phyloP scores from a whole-genome alignment of 768 basidiomycete species.

The Peribolospora kevripleyi region DNA sequence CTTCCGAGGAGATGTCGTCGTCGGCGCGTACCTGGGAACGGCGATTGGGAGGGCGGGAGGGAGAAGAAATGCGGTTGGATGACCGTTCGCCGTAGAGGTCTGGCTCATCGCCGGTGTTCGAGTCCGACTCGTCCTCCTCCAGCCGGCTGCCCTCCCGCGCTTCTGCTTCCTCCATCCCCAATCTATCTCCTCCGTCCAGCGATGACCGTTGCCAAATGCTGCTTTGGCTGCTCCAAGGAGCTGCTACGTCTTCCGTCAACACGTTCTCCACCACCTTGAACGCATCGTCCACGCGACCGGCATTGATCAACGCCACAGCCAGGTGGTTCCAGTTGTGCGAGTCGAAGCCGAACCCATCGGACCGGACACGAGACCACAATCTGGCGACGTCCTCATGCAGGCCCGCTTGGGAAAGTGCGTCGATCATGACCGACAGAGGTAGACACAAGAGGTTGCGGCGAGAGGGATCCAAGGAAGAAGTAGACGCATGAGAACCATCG shows the following conservation, averaged over 20 bases:
- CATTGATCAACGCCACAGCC: conserved; percentile 45
- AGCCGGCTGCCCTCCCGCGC: no score
- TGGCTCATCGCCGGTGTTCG: no score
- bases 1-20: no score
- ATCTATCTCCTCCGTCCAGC: no score
- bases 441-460: conserved; percentile 39
- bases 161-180: no score
- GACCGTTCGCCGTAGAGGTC: no score
- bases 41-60: no score
- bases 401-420: conserved; percentile 41
- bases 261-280: conserved; percentile 61
- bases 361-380: conserved; percentile 41
- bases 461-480: conserved; percentile 11
- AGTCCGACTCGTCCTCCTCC: no score
- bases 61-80: no score
- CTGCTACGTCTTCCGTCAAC: no score
- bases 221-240: conserved; percentile 1
- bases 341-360: conserved; percentile 50
- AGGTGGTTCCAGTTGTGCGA: conserved; percentile 82
- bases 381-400: conserved; percentile 35
- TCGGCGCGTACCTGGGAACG: no score
- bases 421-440: conserved; percentile 60
- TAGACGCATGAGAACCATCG: neutral
- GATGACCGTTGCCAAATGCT: conserved; percentile 7
- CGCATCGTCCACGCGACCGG: conserved; percentile 56